Percentiles rank a stretch among this genome's conserved stretches.
phyloP scores from a whole-genome alignment of 768 basidiomycete genomes.

The Termitomyces sp. region DNA sequence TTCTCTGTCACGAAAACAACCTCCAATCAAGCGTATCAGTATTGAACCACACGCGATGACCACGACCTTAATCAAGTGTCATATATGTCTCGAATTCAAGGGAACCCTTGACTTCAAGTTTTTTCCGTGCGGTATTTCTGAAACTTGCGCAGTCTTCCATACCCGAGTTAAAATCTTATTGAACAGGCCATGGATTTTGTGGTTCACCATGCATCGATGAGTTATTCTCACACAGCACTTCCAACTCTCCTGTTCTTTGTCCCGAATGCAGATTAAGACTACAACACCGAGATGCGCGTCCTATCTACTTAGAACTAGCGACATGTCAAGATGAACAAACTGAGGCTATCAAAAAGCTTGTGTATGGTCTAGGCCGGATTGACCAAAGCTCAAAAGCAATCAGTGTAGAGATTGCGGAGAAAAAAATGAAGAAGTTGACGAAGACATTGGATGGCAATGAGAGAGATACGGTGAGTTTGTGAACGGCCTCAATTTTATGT shows the following conservation, averaged over 20 bases:
- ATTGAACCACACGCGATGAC: not conserved
- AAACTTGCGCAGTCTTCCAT: not conserved
- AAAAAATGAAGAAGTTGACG: conserved; percentile 27
- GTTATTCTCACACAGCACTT: conserved; percentile 16
- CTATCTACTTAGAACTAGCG: conserved; percentile 20
- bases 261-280: conserved; percentile 18
- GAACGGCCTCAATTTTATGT: not conserved
- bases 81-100: conserved; percentile 24
- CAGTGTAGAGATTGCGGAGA: conserved; percentile 31
- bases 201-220: conserved; percentile 21
- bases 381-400: conserved; percentile 24
- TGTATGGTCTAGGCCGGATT: conserved; percentile 31
- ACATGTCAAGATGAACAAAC: conserved; percentile 24
- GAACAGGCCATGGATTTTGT: conserved; percentile 39
- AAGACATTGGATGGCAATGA: conserved; percentile 19
- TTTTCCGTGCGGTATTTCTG: conserved; percentile 30
- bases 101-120: conserved; percentile 21
- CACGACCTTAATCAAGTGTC: conserved; percentile 9
- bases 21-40: not conserved
- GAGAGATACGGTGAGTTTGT: conserved; percentile 23
- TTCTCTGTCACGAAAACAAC: not conserved
- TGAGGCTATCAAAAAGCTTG: conserved; percentile 19
- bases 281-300: conserved; percentile 11
- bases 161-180: not conserved
- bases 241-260: conserved; percentile 3